A percentile compares a stretch with the other conserved stretches of the same genome.
Evolutionary conservation across 2,329 filamentous ascomycete genomes (phyloP).

Genomic region (Monilinia vaccinii-corymbosi): DNA sequence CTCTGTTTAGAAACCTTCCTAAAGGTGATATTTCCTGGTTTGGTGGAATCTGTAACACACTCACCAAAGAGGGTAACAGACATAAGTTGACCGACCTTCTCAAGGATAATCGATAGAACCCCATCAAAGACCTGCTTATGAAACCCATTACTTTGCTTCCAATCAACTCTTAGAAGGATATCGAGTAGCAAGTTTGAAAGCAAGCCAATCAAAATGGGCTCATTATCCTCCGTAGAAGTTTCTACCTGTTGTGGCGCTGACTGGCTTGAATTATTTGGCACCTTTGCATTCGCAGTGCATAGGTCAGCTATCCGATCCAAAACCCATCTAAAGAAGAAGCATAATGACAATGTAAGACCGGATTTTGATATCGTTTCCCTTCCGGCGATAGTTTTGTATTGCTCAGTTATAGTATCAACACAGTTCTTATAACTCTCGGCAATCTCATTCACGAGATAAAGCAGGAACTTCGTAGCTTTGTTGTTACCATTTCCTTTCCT

Average conservation of each 20-base stretch:
- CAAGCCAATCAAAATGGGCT: not conserved
- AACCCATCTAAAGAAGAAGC: not conserved
- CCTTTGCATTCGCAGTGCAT: not conserved
- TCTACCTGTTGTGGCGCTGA: not conserved
- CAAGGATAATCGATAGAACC: constrained; percentile 31
- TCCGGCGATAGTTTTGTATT: not conserved
- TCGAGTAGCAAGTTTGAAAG: not conserved
- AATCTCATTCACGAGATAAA: not conserved
- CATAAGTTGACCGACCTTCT: constrained; percentile 33
- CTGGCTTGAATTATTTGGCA: not conserved
- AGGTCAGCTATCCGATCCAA: not conserved
- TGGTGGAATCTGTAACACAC: not conserved
- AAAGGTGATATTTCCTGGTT: not conserved
- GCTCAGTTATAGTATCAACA: not conserved
- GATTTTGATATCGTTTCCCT: not conserved
- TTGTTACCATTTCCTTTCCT: not conserved
- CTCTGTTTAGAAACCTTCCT: accelerated
- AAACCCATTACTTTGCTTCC: not conserved
- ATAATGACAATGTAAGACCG: not conserved
- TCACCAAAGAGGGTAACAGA: not conserved
- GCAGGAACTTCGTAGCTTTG: not conserved
- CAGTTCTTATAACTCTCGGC: not conserved
- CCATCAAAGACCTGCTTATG: constrained; percentile 32
- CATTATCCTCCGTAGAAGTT: not conserved
- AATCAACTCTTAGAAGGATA: not conserved